Percentiles rank a stretch among this genome's conserved stretches.
These are phyloP conservation scores for Cryphonectria parasitica DNA, from an alignment of 2,329 filamentous ascomycete genomes.

Conservation along the genomic window DNA sequence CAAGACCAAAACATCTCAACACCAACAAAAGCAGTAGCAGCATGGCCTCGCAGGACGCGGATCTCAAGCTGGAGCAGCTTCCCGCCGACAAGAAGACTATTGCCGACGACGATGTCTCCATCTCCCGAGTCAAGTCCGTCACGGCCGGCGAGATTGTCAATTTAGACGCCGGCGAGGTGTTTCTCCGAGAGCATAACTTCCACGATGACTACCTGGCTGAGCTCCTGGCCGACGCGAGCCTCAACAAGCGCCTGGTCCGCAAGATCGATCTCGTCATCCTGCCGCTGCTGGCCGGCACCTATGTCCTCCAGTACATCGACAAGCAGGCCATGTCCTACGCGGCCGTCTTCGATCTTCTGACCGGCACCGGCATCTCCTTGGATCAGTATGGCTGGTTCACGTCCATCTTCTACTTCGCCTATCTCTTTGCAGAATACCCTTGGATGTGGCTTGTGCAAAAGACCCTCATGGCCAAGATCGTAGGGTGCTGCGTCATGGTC, in stretches of 20 bases:
- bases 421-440: constrained; percentile 47
- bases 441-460: constrained; percentile 42
- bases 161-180: constrained; percentile 29
- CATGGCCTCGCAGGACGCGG: constrained; percentile 20
- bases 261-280: constrained; percentile 56
- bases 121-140: constrained; percentile 25
- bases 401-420: constrained; percentile 59
- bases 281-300: constrained; percentile 55
- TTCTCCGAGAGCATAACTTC: constrained; percentile 29
- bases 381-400: constrained; percentile 59
- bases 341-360: constrained; percentile 59
- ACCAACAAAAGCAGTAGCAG: background rate
- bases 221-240: constrained; percentile 47
- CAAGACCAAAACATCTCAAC: background rate
- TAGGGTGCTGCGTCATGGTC: constrained; percentile 37
- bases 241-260: constrained; percentile 39
- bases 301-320: constrained; percentile 58
- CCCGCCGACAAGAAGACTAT: constrained; percentile 9
- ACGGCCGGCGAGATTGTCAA: constrained; percentile 22
- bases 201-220: constrained; percentile 32
- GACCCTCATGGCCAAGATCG: constrained; percentile 42
- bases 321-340: constrained; percentile 59
- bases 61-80: constrained; percentile 19
- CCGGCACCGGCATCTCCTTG: constrained; percentile 49
- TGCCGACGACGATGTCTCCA: constrained; percentile 27